Base-by-base conservation (phyloP, 805 yeast species). In the Schizosaccharomyces japonicus region DNA sequence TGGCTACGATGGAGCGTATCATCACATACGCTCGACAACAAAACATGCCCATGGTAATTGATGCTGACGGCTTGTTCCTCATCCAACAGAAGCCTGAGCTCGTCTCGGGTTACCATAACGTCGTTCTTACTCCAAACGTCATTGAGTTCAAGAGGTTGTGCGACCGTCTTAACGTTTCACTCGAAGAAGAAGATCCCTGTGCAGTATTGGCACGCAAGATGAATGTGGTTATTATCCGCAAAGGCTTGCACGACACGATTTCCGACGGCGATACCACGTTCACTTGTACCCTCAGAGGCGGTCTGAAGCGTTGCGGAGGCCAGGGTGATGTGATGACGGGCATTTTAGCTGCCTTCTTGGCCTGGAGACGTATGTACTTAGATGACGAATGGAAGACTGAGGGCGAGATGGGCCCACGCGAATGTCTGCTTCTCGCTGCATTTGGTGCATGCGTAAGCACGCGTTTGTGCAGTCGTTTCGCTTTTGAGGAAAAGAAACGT, bases 301-400 rank as follows among this genome's bases (percentile, higher is more conserved):
- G 90, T 5, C 61, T 64, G 46, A 78, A 81, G 56, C 68, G 98
- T 48, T 92, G 81, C 5, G 95, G 95, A 10, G 98, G 98, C 0
- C 96, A 90, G 63, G 98, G 98, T 25, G 98, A 90, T 56, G 80
- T 95, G 0, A 60, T 90, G 34, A 73, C 87, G 0, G 98, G 98
- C 0, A 66, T 81, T 23, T 62, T 84, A n/a, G 84, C 85, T 1
- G 78, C 94, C 0, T 66, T 87, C 55, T 56, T 80, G 30, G 80
- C 82, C 4, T 87, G 94, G 93, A 73, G 80, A 4, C 57, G 69
- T 23, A 77, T 78, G 10, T 78, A 80, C 57, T 69, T 72, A 50
- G 56, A 67, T 29, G 60, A 65, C 2, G 55, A 77, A 1, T 81
- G 93, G 85, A 68, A 68, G 1, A 42, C 19, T 10, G 57, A 63